A percentile compares a stretch with the other conserved stretches of the same genome.
Evolutionary conservation across 331 rosid species (phyloP).

Genomic region (Malus hybrid): DNA sequence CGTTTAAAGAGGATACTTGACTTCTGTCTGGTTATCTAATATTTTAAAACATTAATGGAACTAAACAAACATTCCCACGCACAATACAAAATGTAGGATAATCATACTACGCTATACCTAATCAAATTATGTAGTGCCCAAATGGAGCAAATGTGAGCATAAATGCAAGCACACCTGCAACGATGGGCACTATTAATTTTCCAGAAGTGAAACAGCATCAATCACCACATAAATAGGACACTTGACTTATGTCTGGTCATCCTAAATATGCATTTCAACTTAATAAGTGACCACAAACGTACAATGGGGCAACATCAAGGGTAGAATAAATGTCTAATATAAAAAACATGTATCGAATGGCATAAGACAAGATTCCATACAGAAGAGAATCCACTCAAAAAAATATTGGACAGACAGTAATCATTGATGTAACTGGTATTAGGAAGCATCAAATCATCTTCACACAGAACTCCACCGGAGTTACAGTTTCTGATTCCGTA

Average conservation of each 20-base stretch:
- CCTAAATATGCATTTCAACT: neutral
- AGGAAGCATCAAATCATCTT: conserved; percentile 10
- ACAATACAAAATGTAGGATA: neutral
- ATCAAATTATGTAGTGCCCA: conserved; percentile 29
- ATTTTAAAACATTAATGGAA: neutral
- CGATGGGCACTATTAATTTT: conserved; percentile 38
- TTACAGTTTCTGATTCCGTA: neutral
- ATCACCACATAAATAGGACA: conserved; percentile 32
- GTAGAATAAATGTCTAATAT: no score
- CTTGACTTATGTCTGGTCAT: conserved; percentile 56
- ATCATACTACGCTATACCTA: neutral
- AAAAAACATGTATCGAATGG: conserved; percentile 16
- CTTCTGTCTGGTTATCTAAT: conserved; percentile 39
- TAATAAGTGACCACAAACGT: no score
- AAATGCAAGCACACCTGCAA: conserved; percentile 38
- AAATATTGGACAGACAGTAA: neutral
- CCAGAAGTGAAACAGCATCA: conserved; percentile 73
- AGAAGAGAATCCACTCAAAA: conserved; percentile 27
- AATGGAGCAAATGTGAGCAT: conserved; percentile 63
- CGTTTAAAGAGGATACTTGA: conserved; percentile 42
- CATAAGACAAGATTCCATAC: conserved; percentile 26
- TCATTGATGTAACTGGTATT: conserved; percentile 26
- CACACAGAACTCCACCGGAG: neutral
- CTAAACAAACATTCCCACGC: neutral
- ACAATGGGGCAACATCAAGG: no score